A percentile compares a stretch with the other conserved stretches of the same genome.
Evolutionary conservation across 768 basidiomycete species (phyloP).

Genomic region (Termitomyces sp.): DNA sequence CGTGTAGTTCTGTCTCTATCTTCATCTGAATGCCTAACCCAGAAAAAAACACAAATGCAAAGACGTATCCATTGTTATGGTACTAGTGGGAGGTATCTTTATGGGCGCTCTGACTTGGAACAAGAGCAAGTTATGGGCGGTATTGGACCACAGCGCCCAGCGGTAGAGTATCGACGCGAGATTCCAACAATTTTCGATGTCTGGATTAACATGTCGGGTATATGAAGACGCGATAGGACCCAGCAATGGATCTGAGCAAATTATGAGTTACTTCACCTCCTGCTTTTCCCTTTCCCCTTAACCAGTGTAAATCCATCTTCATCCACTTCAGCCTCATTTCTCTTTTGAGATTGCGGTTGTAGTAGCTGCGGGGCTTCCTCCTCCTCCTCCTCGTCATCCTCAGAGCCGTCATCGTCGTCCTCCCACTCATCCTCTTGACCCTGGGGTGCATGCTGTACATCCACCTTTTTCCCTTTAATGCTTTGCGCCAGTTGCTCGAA

Average conservation of each 20-base stretch:
- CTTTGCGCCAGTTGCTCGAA: conserved; percentile 63
- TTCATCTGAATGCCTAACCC: no score
- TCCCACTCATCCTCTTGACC: conserved; percentile 31
- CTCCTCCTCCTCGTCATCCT: conserved; percentile 40
- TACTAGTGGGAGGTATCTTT: background rate
- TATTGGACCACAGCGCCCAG: background rate
- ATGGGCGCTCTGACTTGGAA: background rate
- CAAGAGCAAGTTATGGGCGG: background rate
- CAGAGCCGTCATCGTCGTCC: conserved; percentile 34
- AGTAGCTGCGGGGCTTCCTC: conserved; percentile 55
- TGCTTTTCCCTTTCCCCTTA: conserved; percentile 50
- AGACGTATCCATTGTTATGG: background rate
- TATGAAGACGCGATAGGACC: background rate
- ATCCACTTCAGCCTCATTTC: conserved; percentile 69
- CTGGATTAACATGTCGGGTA: background rate
- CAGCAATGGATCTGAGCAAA: no score
- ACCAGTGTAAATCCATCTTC: conserved; percentile 92
- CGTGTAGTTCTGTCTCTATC: no score
- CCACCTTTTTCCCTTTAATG: conserved; percentile 49
- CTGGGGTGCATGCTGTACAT: conserved; percentile 37
- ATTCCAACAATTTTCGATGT: background rate
- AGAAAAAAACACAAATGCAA: background rate
- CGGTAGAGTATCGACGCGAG: background rate
- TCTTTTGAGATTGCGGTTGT: conserved; percentile 24
- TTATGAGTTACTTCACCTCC: conserved; percentile 13